Evolutionary conservation across 108 stramenopile species (phyloP), one percentile per base, ranked within the genome.

Genomic region (Epithemia pelagica): DNA sequence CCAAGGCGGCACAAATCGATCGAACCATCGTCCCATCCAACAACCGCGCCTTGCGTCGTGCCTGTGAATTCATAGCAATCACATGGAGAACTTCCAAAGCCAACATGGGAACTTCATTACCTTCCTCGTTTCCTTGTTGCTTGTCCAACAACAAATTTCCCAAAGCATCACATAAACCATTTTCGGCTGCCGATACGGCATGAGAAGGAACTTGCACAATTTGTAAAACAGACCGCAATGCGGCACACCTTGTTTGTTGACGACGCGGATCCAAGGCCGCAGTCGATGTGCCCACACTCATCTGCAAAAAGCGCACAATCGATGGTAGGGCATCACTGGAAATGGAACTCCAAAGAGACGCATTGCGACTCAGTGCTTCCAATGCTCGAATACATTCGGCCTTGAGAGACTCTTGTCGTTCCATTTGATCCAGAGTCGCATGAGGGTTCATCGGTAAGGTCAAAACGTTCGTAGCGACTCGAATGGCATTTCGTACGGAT

Each of bases 311-410:
- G 28, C 68, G 33, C 20, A 82, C 72, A 55, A 92, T 80, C 15
- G 83, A 74, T 21, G 91, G 91, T 15, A 92, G 53, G 2, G 86
- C 79, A 63, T 80, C 77, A 18, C 51, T 65, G 20, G 75, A 76
- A 29, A 92, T 89, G 26, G 86, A 66, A 54, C 64, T 86, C 76
- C 82, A 85, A 52, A 92, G 71, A 19, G 79, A 58, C 8, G 86
- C 70, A 77, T 92, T 92, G 21, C 71, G 63, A 64, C 87, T 85
- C 32, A 92, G 59, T 5, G 82, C 73, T 62, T 92, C 90, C 57
- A 92, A 53, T 27, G 87, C 76, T 18, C 56, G 52, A 59, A 92
- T 83, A 61, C 86, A 85, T 62, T 86, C 82, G 3, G 73, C 62
- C 67, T 88, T 92, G 20, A 92, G 73, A 0, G 77, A 30, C 23